Evolutionary conservation across 108 stramenopile species (phyloP).

Genomic region (Nitzschia putrida): DNA sequence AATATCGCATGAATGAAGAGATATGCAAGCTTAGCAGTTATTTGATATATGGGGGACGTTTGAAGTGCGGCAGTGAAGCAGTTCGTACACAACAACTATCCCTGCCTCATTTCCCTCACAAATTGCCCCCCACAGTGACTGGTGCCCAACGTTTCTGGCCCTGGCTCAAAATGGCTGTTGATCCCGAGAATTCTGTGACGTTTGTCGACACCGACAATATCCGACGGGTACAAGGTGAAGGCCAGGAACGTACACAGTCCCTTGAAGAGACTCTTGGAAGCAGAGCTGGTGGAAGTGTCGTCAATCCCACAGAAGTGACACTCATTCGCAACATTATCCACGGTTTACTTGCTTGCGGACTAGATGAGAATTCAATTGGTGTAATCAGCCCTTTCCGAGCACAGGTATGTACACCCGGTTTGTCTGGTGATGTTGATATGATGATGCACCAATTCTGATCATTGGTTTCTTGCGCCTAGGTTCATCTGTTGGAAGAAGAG

Average conservation of each 20-base stretch:
- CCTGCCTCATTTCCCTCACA: constrained; percentile 45
- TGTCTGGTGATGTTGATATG: background rate
- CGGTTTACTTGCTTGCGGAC: constrained; percentile 50
- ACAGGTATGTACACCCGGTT: constrained; percentile 60
- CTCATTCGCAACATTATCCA: constrained; percentile 53
- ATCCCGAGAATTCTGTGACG: constrained; percentile 74
- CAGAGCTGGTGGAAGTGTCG: constrained; percentile 42
- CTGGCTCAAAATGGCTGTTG: constrained; percentile 58
- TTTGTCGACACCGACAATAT: constrained; percentile 90
- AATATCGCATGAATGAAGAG: constrained; percentile 94
- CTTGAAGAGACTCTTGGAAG: constrained; percentile 42
- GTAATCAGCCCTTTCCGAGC: constrained; percentile 92
- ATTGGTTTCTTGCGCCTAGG: constrained; percentile 6
- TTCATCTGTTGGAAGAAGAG: constrained; percentile 34
- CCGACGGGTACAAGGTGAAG: constrained; percentile 3
- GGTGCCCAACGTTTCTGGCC: constrained; percentile 3
- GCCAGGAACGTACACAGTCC: background rate
- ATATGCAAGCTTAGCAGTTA: constrained; percentile 91
- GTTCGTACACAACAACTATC: constrained; percentile 56
- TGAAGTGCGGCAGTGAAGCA: constrained; percentile 85
- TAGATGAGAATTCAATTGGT: constrained; percentile 59
- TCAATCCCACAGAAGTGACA: constrained; percentile 61
- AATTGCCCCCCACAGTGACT: constrained; percentile 19
- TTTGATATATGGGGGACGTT: constrained; percentile 76
- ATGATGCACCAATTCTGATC: background rate